A percentile compares a stretch with the other conserved stretches of the same genome.
Conservation (phyloP, 352 stramenopile genomes). For the Globisporangium spiculum region DNA sequence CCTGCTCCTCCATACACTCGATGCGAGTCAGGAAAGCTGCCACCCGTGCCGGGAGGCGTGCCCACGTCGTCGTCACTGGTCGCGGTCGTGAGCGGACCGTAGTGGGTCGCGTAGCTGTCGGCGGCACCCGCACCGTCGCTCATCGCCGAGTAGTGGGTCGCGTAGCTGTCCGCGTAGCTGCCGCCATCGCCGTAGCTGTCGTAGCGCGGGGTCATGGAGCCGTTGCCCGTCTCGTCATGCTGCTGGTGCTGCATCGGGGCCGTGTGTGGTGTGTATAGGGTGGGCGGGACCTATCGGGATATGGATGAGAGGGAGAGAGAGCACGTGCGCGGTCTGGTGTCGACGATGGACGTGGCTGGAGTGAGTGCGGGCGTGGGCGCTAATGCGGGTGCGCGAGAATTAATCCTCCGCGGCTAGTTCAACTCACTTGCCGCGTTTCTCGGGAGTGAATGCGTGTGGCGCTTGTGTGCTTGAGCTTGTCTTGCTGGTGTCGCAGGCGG, state of each 20-base stretch:
- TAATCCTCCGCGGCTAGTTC: neutral
- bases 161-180: slow-evolving; percentile 16
- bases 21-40: neutral
- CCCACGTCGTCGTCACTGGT: slow-evolving; percentile 11
- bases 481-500: slow-evolving; percentile 1
- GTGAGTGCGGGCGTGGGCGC: no score
- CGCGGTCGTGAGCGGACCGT: slow-evolving; percentile 11
- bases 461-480: neutral
- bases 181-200: slow-evolving; percentile 12
- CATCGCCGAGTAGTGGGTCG: slow-evolving; percentile 15
- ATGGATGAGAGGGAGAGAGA: no score
- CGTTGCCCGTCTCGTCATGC: neutral
- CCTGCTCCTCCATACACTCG: neutral
- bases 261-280: no score
- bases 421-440: neutral
- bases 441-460: neutral
- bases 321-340: no score
- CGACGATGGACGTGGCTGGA: neutral
- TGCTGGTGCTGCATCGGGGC: slow-evolving; percentile 1
- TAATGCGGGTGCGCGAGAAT: neutral
- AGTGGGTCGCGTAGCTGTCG: slow-evolving; percentile 19
- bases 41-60: slow-evolving; percentile 14
- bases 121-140: slow-evolving; percentile 8
- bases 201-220: slow-evolving; percentile 14
- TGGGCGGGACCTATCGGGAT: no score